These are phyloP conservation scores for Aspergillus sclerotioniger DNA, from an alignment of 495 filamentous ascomycete genomes.

Conservation along the genomic window DNA sequence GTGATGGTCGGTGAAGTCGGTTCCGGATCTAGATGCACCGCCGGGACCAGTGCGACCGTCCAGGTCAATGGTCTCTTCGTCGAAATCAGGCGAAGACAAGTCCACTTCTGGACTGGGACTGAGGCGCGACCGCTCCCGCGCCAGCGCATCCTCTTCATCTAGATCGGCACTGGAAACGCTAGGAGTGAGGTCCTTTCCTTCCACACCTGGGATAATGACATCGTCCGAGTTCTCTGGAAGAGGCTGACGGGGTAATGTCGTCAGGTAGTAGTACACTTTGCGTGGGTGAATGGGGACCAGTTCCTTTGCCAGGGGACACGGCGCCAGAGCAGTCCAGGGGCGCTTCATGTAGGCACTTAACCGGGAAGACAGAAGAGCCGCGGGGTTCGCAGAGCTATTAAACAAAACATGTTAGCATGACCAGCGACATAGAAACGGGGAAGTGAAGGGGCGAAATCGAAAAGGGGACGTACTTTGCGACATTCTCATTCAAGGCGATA, in stretches of 20 bases:
- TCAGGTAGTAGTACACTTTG: conserved; percentile 94
- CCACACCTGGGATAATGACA: conserved; percentile 38
- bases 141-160: conserved; percentile 69
- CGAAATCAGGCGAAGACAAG: conserved; percentile 82
- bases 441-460: not conserved
- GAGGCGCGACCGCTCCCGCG: conserved; percentile 69
- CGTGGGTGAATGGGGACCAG: conserved; percentile 88
- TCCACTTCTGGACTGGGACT: conserved; percentile 93
- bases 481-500: conserved; percentile 69
- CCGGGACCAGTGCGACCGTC: conserved; percentile 38
- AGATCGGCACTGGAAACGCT: conserved; percentile 72
- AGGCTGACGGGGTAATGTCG: conserved; percentile 76
- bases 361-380: conserved; percentile 90
- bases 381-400: conserved; percentile 86
- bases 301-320: conserved; percentile 89
- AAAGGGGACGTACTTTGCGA: conserved; percentile 73
- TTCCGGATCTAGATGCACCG: conserved; percentile 52
- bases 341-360: conserved; percentile 87
- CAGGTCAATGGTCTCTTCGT: conserved; percentile 63
- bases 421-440: not conserved
- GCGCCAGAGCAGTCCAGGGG: conserved; percentile 74
- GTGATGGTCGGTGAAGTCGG: conserved; percentile 50
- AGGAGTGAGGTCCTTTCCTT: conserved; percentile 68
- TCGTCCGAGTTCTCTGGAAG: conserved; percentile 71
- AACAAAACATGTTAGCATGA: conserved; percentile 31